Conservation (phyloP, 2,329 filamentous ascomycete species). For the Trichoderma hamatum region DNA sequence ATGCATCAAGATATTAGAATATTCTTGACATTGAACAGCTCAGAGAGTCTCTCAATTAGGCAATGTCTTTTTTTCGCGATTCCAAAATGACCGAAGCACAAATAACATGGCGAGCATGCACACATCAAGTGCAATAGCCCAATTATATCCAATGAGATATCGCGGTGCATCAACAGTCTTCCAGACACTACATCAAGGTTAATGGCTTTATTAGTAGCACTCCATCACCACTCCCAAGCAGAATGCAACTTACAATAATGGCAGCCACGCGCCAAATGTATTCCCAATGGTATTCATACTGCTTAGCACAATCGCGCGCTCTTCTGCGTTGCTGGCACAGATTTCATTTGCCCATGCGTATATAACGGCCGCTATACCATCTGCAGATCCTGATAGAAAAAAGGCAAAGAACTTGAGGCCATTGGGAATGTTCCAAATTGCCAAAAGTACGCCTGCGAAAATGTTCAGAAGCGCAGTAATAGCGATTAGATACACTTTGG, state of each 20-base stretch:
- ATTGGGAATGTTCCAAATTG: slow-evolving; percentile 42
- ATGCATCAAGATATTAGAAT: not conserved
- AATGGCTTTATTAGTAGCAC: not conserved
- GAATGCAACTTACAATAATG: slow-evolving; percentile 36
- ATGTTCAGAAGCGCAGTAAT: slow-evolving; percentile 30
- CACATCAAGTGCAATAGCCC: slow-evolving; percentile 36
- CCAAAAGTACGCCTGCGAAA: slow-evolving; percentile 37
- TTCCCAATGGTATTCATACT: slow-evolving; percentile 52
- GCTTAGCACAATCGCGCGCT: slow-evolving; percentile 52
- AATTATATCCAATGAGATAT: slow-evolving; percentile 45
- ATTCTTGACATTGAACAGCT: not conserved
- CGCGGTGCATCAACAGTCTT: slow-evolving; percentile 42
- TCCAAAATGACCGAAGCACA: slow-evolving; percentile 19
- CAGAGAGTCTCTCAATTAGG: not conserved
- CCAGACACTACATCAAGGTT: slow-evolving; percentile 32
- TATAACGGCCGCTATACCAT: slow-evolving; percentile 36
- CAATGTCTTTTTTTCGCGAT: not conserved
- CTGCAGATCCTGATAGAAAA: slow-evolving; percentile 39
- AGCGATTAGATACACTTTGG: slow-evolving; percentile 39
- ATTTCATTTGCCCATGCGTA: slow-evolving; percentile 54
- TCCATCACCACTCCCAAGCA: not conserved
- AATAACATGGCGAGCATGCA: slow-evolving; percentile 32
- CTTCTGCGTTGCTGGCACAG: slow-evolving; percentile 49
- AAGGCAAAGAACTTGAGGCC: slow-evolving; percentile 42
- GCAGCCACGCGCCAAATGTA: slow-evolving; percentile 48